These are phyloP conservation scores for Acanthamoeba pearcei DNA, from an alignment of 208 protist species.

Conservation along the genomic window DNA sequence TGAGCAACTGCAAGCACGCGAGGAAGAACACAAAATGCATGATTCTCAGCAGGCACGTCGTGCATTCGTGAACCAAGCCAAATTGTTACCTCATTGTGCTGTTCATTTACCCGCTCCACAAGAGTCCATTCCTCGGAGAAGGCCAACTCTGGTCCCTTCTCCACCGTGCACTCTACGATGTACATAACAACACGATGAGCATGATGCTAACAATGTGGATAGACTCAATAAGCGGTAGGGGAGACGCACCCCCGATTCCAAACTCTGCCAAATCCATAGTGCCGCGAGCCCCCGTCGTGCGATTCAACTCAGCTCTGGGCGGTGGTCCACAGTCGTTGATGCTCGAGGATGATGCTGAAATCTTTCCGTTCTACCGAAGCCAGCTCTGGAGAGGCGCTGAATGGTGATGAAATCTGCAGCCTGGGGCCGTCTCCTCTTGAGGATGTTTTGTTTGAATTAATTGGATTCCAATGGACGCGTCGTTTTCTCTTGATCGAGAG, in stretches of 20 bases:
- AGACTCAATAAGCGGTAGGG: not conserved
- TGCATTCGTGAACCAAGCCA: not conserved
- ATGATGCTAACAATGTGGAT: not conserved
- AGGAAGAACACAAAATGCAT: not conserved
- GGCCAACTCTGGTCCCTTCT: constrained; percentile 48
- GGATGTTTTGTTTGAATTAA: not conserved
- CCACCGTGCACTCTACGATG: constrained; percentile 70
- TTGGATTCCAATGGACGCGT: too few relatives aligned
- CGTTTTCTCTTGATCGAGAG: too few relatives aligned
- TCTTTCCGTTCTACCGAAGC: not conserved
- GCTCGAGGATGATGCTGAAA: too few relatives aligned
- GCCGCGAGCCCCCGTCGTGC: not conserved
- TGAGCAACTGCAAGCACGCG: constrained; percentile 31
- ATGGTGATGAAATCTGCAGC: not conserved
- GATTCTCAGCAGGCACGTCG: not conserved
- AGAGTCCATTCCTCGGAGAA: constrained; percentile 76
- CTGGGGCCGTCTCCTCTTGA: not conserved
- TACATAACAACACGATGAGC: too few relatives aligned
- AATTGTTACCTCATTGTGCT: constrained; percentile 66
- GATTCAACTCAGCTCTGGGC: not conserved
- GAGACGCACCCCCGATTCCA: not conserved
- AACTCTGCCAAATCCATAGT: not conserved
- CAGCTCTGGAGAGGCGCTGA: not conserved
- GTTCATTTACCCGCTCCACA: constrained; percentile 70
- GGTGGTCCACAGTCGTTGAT: too few relatives aligned